Evolutionary conservation across 2,329 filamentous ascomycete species (phyloP), one percentile per base, ranked within the genome.

Genomic region (Diaporthe citri): DNA sequence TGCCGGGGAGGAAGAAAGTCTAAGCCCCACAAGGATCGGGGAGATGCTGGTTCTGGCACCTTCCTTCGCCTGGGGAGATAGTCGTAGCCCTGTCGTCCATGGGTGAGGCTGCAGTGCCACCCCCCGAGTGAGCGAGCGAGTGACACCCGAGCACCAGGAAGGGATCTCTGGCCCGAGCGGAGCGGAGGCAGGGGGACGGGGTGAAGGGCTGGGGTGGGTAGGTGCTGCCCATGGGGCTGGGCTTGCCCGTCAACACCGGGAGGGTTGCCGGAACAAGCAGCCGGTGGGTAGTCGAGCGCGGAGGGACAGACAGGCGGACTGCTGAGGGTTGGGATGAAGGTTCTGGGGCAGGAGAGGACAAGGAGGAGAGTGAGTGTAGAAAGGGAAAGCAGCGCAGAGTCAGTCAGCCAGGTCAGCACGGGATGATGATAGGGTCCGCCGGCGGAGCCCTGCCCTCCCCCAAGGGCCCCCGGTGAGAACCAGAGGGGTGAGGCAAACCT

Each of bases 401-500:
- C 48, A 41, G 64, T 69, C n/a, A 22, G 64, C 46, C 34, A 69
- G 48, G 64, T 69, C 64, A 69, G 64, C 64, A 69, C 46, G 64
- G 64, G 6, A 55, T 5, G 48, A 41, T 55, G 48, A 69, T 41
- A 39, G 64, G 48, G 34, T 69, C 64, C 64, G 64, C 48, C 48
- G n/a, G 64, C 64, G 34, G 48, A 69, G 46, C 31, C 31, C 62
- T 20, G 8, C 1, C 46, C 31, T 48, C 12, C 46, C 46, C 28
- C 31, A 39, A 52, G 64, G 10, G 46, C 22, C 60, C 46, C 46
- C 43, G 39, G 64, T 25, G 64, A 67, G 64, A 67, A 67, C 64
- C 64, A 67, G 64, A 67, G 64, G 64, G 46, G 64, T 39, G 64
- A 67, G 48, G 64, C 31, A 67, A 67, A 67, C 64, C 64, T 67